A percentile compares a stretch with the other conserved stretches of the same genome.
phyloP scores from a whole-genome alignment of 495 filamentous ascomycete species.

The Margaritispora aquatica region DNA sequence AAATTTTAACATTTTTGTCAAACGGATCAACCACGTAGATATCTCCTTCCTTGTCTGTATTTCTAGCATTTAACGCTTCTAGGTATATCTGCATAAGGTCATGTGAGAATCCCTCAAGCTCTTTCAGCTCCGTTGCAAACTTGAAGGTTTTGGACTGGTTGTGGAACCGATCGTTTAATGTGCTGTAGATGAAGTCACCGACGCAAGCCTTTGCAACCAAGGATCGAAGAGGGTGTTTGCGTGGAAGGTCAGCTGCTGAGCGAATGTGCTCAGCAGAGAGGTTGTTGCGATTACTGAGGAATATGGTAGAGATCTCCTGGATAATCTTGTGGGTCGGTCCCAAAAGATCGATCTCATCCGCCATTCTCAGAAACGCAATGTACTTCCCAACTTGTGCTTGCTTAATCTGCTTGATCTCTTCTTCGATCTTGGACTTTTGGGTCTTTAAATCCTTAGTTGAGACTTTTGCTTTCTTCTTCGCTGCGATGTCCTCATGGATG shows the following conservation, averaged over 20 bases:
- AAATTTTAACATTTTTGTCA: too few relatives aligned
- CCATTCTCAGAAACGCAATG: constrained; percentile 4
- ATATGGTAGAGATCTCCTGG: background rate
- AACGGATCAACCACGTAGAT: background rate
- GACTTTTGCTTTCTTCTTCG: background rate
- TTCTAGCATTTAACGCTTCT: background rate
- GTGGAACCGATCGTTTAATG: background rate
- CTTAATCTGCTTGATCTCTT: too few relatives aligned
- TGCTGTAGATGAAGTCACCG: background rate
- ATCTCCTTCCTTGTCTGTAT: background rate
- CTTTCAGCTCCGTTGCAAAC: constrained; percentile 5
- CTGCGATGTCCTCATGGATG: background rate
- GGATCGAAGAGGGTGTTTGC: background rate
- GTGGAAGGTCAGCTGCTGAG: background rate
- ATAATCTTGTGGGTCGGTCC: constrained; percentile 1
- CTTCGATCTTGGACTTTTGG: background rate
- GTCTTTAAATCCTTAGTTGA: background rate
- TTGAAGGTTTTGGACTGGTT: background rate
- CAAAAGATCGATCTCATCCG: constrained; percentile 6
- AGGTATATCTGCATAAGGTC: background rate
- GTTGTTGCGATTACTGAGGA: background rate
- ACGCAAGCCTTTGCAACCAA: constrained; percentile 7
- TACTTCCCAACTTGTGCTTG: background rate
- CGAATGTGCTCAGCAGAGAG: constrained; percentile 8
- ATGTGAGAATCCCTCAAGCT: constrained; percentile 6